Percentiles rank a stretch among this genome's conserved stretches.
Evolutionary conservation across 805 yeast genomes (phyloP).

Genomic region (Candida golubevii): DNA sequence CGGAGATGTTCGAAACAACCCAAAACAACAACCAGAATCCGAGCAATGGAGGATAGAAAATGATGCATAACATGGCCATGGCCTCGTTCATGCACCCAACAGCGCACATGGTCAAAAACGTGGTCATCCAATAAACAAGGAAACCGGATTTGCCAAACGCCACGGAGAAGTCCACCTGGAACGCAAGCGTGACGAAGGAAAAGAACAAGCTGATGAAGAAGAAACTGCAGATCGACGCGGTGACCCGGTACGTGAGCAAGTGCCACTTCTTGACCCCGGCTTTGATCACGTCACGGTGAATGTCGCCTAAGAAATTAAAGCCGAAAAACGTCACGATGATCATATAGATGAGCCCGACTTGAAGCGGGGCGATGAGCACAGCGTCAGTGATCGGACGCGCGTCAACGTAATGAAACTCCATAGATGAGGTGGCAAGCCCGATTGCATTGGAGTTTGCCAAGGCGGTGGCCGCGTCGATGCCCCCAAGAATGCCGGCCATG

Average conservation of each 20-base stretch:
- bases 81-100: constrained; percentile 76
- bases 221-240: constrained; percentile 48
- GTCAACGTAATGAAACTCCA: constrained; percentile 38
- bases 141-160: constrained; percentile 69
- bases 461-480: constrained; percentile 12
- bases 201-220: constrained; percentile 55
- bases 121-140: constrained; percentile 67
- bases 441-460: constrained; percentile 14
- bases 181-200: constrained; percentile 60
- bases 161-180: constrained; percentile 54
- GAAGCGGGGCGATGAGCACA: constrained; percentile 60
- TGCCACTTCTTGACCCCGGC: constrained; percentile 38
- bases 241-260: constrained; percentile 49
- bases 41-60: constrained; percentile 55
- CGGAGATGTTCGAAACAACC: constrained; percentile 65
- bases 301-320: constrained; percentile 52
- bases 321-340: constrained; percentile 72
- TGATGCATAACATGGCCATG: constrained; percentile 47
- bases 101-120: constrained; percentile 66
- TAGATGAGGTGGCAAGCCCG: constrained; percentile 27
- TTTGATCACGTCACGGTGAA: constrained; percentile 49
- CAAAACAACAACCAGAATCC: constrained; percentile 72
- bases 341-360: constrained; percentile 70
- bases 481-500: constrained; percentile 13
- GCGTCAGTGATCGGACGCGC: constrained; percentile 47